Percentiles rank a stretch among this genome's conserved stretches.
Evolutionary conservation across 2,329 filamentous ascomycete species (phyloP).

Genomic region (Clarireedia monteithiana): DNA sequence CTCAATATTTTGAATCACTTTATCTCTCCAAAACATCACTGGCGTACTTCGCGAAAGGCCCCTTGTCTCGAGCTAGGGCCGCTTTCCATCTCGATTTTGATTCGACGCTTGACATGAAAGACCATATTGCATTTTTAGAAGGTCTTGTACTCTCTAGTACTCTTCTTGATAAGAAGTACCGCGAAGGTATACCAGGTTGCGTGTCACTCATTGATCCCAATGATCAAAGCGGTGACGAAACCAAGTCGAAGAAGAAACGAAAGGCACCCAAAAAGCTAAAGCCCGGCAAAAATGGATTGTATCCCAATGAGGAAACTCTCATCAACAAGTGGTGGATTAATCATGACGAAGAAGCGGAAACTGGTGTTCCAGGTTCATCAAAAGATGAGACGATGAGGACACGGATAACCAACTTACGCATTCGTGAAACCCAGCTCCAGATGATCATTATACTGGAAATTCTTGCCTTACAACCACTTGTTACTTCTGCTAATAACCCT

Average conservation of each 20-base stretch:
- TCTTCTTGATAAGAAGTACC: slow-evolving; percentile 72
- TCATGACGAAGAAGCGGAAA: slow-evolving; percentile 46
- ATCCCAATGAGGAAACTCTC: slow-evolving; percentile 56
- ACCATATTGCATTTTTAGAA: slow-evolving; percentile 63
- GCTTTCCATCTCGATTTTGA: slow-evolving; percentile 59
- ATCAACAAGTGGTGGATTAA: slow-evolving; percentile 65
- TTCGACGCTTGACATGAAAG: slow-evolving; percentile 49
- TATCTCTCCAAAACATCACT: slow-evolving; percentile 66
- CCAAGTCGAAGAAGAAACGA: slow-evolving; percentile 38
- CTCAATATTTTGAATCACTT: slow-evolving; percentile 50
- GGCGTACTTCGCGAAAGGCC: slow-evolving; percentile 78
- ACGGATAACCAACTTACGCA: slow-evolving; percentile 57
- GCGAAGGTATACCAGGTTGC: slow-evolving; percentile 58
- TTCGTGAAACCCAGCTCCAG: slow-evolving; percentile 72
- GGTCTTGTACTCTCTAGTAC: slow-evolving; percentile 57
- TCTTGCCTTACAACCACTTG: slow-evolving; percentile 56
- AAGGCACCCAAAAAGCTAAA: slow-evolving; percentile 57
- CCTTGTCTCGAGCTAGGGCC: slow-evolving; percentile 65
- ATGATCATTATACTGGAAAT: slow-evolving; percentile 74
- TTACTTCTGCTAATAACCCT: slow-evolving; percentile 29
- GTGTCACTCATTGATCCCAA: slow-evolving; percentile 49
- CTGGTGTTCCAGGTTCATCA: slow-evolving; percentile 33
- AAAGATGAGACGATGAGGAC: slow-evolving; percentile 47
- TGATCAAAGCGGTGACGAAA: slow-evolving; percentile 42
- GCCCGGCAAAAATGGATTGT: slow-evolving; percentile 60